Conservation (phyloP, 768 basidiomycete genomes). For the Lactifluus rugatus region DNA sequence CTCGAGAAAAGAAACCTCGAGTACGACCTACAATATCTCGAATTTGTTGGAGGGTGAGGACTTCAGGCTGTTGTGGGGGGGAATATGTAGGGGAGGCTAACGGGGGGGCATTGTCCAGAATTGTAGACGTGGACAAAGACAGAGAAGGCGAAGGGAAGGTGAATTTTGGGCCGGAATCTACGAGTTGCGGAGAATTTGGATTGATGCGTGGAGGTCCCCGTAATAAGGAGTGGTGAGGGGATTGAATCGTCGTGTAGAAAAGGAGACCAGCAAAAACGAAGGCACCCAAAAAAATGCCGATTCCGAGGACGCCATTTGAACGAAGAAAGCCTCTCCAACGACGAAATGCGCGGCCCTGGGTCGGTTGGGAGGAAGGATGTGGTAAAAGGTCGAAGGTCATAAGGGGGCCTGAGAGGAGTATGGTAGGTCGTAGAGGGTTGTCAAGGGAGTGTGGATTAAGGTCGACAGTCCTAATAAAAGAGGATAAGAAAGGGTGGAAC, state of each 20-base stretch:
- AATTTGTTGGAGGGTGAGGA: constrained; percentile 27
- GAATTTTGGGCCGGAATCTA: background rate
- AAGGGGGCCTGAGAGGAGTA: too few species aligned
- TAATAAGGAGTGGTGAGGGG: background rate
- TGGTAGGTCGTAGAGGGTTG: too few species aligned
- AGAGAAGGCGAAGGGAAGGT: background rate
- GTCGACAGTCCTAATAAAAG: too few species aligned
- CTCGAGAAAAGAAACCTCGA: constrained; percentile 35
- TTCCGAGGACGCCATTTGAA: background rate
- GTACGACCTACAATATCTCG: constrained; percentile 29
- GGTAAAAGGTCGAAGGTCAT: background rate
- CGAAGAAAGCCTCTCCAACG: constrained; percentile 1
- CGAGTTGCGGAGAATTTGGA: background rate
- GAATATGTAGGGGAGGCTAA: background rate
- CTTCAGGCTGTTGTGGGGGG: background rate
- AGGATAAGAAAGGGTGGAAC: too few species aligned
- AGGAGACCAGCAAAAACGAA: constrained; percentile 1
- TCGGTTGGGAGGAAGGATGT: background rate
- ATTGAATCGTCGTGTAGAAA: constrained; percentile 1
- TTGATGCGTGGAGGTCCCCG: background rate
- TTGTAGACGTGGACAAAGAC: background rate
- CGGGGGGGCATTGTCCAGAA: background rate
- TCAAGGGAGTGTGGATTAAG: background rate
- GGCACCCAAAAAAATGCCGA: background rate
- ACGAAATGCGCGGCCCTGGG: background rate